phyloP scores from a whole-genome alignment of 2,329 filamentous ascomycete species.

The Aspergillus spinulosporus region DNA sequence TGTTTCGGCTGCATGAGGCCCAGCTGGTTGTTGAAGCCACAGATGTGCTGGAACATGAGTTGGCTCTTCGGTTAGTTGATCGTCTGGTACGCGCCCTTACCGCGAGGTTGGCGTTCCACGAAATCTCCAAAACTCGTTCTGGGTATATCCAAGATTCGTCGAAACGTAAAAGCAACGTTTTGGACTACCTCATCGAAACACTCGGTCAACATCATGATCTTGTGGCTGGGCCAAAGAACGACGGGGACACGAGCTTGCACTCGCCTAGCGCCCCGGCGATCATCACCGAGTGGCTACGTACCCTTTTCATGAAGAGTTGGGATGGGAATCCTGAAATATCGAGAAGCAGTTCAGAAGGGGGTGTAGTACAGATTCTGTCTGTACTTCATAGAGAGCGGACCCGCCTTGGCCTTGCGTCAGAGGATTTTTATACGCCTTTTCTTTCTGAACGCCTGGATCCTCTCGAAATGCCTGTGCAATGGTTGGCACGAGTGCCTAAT shows the following conservation, averaged over 20 bases:
- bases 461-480: conserved; percentile 71
- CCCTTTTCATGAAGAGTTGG: conserved; percentile 78
- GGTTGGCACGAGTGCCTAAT: conserved; percentile 62
- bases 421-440: conserved; percentile 73
- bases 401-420: conserved; percentile 64
- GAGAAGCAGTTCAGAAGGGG: conserved; percentile 70
- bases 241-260: conserved; percentile 13
- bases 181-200: conserved; percentile 40
- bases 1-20: conserved; percentile 31
- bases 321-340: conserved; percentile 70
- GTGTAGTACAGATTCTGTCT: conserved; percentile 71
- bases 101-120: conserved; percentile 51
- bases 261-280: conserved; percentile 34
- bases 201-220: conserved; percentile 34
- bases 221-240: conserved; percentile 11
- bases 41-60: conserved; percentile 54
- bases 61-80: conserved; percentile 52
- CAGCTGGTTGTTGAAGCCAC: conserved; percentile 35
- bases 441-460: conserved; percentile 74
- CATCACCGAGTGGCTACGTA: conserved; percentile 52
- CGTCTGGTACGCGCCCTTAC: conserved; percentile 52
- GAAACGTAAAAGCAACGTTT: conserved; percentile 32
- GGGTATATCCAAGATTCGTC: conserved; percentile 30
- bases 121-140: conserved; percentile 46
- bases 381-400: conserved; percentile 71